Conservation (phyloP, 1,284 basidiomycete genomes). For the Rhodotorula mucilaginosa region DNA sequence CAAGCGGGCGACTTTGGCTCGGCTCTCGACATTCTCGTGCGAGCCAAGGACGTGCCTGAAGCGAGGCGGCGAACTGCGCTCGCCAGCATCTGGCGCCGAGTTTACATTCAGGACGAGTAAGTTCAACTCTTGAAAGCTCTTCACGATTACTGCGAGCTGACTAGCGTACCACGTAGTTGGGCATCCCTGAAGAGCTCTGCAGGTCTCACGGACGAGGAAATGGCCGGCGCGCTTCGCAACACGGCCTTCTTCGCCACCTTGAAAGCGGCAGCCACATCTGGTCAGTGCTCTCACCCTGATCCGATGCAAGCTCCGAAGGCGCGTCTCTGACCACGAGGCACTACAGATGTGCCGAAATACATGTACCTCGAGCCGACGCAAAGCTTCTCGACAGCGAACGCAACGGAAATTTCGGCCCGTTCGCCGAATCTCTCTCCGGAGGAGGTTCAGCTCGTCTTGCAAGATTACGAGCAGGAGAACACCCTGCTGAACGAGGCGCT, state of each 20-base stretch:
- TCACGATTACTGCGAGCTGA: neutral
- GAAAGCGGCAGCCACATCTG: constrained; percentile 43
- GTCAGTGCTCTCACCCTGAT: neutral
- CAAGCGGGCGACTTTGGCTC: constrained; percentile 48
- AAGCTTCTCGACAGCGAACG: constrained; percentile 43
- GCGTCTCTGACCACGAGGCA: neutral
- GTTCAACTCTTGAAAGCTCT: constrained; percentile 44
- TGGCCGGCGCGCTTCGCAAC: constrained; percentile 62
- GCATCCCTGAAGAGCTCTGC: constrained; percentile 63
- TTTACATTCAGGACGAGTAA: constrained; percentile 84
- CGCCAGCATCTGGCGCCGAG: constrained; percentile 75
- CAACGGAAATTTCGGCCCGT: constrained; percentile 10
- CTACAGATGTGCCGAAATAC: constrained; percentile 40
- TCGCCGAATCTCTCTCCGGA: neutral
- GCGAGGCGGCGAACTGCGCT: constrained; percentile 65
- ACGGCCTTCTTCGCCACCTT: constrained; percentile 70
- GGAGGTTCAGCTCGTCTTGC: constrained; percentile 41
- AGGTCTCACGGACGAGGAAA: constrained; percentile 66
- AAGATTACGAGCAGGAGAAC: constrained; percentile 45
- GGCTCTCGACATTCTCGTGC: constrained; percentile 53
- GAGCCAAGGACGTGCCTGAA: constrained; percentile 62
- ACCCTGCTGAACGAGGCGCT: constrained; percentile 16
- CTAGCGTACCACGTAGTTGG: constrained; percentile 60
- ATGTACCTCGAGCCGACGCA: constrained; percentile 42
- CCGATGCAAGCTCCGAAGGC: neutral